Conservation (phyloP, 257 asterid genomes). For the Fraxinus excelsior region DNA sequence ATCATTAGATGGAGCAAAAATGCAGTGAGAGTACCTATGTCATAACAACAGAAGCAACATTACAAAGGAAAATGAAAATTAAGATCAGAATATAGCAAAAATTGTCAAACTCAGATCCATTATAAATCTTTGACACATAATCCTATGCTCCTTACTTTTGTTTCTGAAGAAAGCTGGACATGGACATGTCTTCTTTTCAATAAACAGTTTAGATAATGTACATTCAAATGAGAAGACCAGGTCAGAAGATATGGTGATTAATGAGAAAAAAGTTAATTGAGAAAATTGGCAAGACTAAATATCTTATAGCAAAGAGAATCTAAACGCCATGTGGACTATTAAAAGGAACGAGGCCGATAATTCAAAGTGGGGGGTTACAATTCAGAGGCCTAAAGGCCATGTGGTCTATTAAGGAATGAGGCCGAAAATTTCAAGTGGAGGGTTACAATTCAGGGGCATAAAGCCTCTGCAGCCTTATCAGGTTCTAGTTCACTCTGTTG, state of each 20-base stretch:
- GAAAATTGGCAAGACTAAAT: neutral
- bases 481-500: neutral
- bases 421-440: neutral
- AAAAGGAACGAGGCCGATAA: neutral
- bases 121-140: constrained; percentile 4
- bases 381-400: neutral
- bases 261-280: neutral
- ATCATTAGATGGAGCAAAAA: constrained; percentile 5
- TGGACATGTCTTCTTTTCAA: neutral
- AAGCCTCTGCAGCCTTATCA: neutral
- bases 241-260: neutral
- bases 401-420: neutral
- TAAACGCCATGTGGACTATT: neutral
- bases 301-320: neutral
- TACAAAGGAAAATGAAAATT: neutral
- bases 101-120: neutral
- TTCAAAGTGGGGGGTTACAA: neutral
- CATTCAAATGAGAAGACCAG: constrained; percentile 11
- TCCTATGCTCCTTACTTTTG: neutral
- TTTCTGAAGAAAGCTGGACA: neutral
- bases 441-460: neutral
- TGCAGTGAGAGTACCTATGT: neutral
- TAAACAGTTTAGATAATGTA: neutral
- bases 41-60: constrained; percentile 3
- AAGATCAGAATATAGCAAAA: neutral